These are phyloP conservation scores for Podaxis sp. DNA, from an alignment of 768 basidiomycete species.

Conservation along the genomic window DNA sequence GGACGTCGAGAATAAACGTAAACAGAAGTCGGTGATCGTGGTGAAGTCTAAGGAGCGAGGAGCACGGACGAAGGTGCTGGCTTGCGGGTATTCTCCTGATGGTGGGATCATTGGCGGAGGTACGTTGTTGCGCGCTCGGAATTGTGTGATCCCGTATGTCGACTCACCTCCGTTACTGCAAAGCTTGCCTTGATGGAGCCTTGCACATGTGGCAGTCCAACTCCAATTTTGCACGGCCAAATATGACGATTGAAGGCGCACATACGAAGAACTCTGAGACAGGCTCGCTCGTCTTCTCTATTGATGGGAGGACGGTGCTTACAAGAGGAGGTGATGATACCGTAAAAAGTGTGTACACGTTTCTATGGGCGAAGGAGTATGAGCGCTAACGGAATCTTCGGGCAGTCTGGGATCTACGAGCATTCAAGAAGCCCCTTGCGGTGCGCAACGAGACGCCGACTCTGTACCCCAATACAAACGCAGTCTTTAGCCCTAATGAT, in stretches of 20 bases:
- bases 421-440: slow-evolving; percentile 86
- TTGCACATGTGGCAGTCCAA: slow-evolving; percentile 91
- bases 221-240: slow-evolving; percentile 93
- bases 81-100: slow-evolving; percentile 87
- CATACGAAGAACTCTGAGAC: slow-evolving; percentile 86
- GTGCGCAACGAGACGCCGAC: slow-evolving; percentile 65
- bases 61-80: slow-evolving; percentile 86
- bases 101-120: slow-evolving; percentile 90
- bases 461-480: slow-evolving; percentile 90
- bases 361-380: slow-evolving; percentile 11
- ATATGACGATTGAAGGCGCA: slow-evolving; percentile 81
- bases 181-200: slow-evolving; percentile 90
- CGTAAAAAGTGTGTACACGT: slow-evolving; percentile 75
- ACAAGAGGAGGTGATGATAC: slow-evolving; percentile 95
- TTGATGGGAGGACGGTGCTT: slow-evolving; percentile 82
- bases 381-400: slow-evolving; percentile 10
- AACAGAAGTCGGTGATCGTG: slow-evolving; percentile 95
- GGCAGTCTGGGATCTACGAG: slow-evolving; percentile 91
- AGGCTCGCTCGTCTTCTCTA: slow-evolving; percentile 83
- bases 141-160: slow-evolving; percentile 15
- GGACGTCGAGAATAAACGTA: slow-evolving; percentile 89
- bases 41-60: slow-evolving; percentile 96
- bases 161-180: slow-evolving; percentile 18
- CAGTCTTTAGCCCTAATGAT: slow-evolving; percentile 94
- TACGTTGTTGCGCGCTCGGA: slow-evolving; percentile 31